Base-by-base conservation (phyloP, 2,329 filamentous ascomycete species). In the Ophiostoma perfectum region DNA sequence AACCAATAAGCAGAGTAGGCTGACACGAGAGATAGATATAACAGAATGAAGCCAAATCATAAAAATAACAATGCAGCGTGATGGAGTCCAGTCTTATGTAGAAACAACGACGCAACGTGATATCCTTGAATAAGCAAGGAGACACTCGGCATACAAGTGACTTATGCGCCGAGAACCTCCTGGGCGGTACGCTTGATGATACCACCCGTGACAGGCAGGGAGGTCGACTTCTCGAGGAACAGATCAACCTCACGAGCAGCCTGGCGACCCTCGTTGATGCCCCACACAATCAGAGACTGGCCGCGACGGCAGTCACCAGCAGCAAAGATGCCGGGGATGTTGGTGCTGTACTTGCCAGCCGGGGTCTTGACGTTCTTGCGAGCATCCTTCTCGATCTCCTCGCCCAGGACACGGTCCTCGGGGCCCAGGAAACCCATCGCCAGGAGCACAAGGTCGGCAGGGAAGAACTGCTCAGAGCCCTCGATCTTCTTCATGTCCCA, bases 401-500 rank as follows among this genome's bases (percentile, higher is more conserved):
- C 89, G 66, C 91, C 92, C 55, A 97, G 85, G 52, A 96, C 88
- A 72, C 92, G 90, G 73, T 91, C 91, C 81, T 98, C 94, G 6
- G 93, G 93, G 9, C 94, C 94, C 72, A 97, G 81, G 89, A 98
- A 98, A 77, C 94, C 94, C 94, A 98, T 97, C 66, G 94, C 96
- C 65, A 98, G 83, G 62, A 97, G 86, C 62, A 98, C 93, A 55
- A 98, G 86, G 76, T 98, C 94, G 41, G 94, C 94, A 49, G 92
- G 92, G 90, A 97, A 97, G 85, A 96, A 96, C 77, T 97, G 88
- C 82, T 96, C 91, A 71, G 90, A 94, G 49, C 91, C 93, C 73
- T 97, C 93, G 44, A 96, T 84, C 79, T 96, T 94, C 86, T 97
- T 97, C 93, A 98, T 97, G 80, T 97, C 94, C 94, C 94, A 98